Conservation (phyloP, 2,329 filamentous ascomycete species). For the Microsporum ferrugineum region DNA sequence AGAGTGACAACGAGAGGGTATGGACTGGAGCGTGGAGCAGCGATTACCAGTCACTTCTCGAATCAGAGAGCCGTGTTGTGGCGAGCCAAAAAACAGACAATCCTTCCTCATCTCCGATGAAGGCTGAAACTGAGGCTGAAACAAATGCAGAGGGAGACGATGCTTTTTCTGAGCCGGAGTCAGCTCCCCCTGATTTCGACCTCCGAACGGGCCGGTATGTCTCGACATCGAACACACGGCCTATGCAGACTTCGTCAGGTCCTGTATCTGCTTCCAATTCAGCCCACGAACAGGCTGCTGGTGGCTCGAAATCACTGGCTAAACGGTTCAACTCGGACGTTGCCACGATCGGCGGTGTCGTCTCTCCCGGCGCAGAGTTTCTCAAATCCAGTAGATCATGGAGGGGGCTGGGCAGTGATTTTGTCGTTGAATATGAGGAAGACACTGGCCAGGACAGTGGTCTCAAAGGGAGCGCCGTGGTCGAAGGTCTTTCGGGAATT, state of each 20-base stretch:
- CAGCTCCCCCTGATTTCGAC: constrained; percentile 76
- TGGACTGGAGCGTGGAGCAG: constrained; percentile 87
- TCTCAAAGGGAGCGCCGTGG: constrained; percentile 39
- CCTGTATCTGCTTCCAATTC: constrained; percentile 12
- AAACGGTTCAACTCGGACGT: constrained; percentile 59
- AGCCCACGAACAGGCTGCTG: constrained; percentile 2
- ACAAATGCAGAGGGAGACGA: constrained; percentile 33
- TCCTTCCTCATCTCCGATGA: constrained; percentile 14
- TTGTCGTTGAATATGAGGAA: constrained; percentile 50
- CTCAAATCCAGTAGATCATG: constrained; percentile 73
- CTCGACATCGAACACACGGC: constrained; percentile 58
- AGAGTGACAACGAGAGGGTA: constrained; percentile 60
- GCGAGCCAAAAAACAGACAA: not conserved
- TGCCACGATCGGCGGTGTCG: constrained; percentile 67
- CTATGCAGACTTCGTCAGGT: constrained; percentile 32
- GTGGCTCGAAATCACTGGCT: constrained; percentile 44
- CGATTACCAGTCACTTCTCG: constrained; percentile 62
- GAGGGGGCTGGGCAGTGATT: constrained; percentile 85
- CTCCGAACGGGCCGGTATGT: constrained; percentile 76
- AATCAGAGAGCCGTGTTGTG: constrained; percentile 18
- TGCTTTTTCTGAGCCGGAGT: constrained; percentile 55
- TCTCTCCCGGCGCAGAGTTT: constrained; percentile 87
- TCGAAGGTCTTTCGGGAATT: constrained; percentile 77
- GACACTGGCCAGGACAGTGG: constrained; percentile 36
- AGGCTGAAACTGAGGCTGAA: constrained; percentile 11